These are phyloP conservation scores for Gnaphalium uliginosum DNA, from an alignment of 129 eudicot species.

Conservation along the genomic window DNA sequence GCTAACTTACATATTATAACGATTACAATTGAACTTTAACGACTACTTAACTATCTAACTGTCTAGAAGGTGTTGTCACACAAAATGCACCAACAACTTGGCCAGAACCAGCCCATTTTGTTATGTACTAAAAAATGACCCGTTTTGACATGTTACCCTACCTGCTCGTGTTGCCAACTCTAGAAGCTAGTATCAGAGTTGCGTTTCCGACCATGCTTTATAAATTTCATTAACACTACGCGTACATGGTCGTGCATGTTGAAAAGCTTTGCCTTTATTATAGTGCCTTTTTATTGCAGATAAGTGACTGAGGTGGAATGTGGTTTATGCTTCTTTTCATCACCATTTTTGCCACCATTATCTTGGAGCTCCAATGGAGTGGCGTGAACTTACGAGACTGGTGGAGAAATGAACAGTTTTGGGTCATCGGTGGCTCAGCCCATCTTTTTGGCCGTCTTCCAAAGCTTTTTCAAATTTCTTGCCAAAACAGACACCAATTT, in stretches of 20 bases:
- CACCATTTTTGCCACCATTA: conserved; percentile 63
- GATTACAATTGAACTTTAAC: too few relatives aligned
- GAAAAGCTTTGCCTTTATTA: neutral
- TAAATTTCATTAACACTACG: neutral
- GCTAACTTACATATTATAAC: too few relatives aligned
- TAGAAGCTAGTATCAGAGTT: too few relatives aligned
- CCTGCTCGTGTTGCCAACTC: too few relatives aligned
- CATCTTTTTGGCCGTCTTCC: conserved; percentile 86
- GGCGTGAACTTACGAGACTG: conserved; percentile 75
- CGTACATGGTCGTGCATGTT: too few relatives aligned
- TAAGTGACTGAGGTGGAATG: conserved; percentile 73
- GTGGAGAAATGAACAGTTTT: conserved; percentile 91
- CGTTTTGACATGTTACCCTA: too few relatives aligned
- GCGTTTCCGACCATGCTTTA: too few relatives aligned
- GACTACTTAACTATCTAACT: too few relatives aligned
- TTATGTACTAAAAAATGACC: too few relatives aligned
- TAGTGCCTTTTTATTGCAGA: conserved; percentile 44
- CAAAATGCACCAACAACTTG: too few relatives aligned
- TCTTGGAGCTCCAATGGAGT: conserved; percentile 77
- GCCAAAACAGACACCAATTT: conserved; percentile 81
- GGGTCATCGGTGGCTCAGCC: conserved; percentile 91
- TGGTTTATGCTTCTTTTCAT: conserved; percentile 78
- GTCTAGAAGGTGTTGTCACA: too few relatives aligned
- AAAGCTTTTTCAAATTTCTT: conserved; percentile 70
- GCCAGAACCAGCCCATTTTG: too few relatives aligned